Base-by-base conservation (phyloP, 1,139 yeast species). In the Lodderomyces metapsilosis region DNA sequence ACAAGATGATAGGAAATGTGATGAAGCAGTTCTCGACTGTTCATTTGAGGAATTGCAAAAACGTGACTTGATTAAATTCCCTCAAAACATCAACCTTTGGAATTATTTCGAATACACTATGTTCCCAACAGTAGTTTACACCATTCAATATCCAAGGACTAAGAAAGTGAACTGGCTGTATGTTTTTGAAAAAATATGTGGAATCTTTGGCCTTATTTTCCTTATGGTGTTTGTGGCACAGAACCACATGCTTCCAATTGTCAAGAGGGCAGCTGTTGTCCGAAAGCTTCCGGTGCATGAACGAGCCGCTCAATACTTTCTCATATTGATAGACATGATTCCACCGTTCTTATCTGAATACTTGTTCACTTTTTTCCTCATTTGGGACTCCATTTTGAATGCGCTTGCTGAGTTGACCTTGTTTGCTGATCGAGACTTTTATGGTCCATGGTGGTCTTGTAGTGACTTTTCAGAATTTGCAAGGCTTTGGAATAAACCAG, bases 381-480 rank as follows among this genome's bases (percentile, higher is more conserved):
- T 92, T 49, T 92, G 98, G 98, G 98, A 92, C 55, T 84, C 91
- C 11, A 92, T 91, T 41, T 66, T 91, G 50, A 91, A 89, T 57
- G 84, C 85, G 13, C 78, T 92, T 52, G 98, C 96, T 0, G 98
- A 92, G 59, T 67, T 92, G 35, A 84, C 95, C 15, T 56, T 75
- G 41, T 92, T 84, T 62, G 96, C 91, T 2, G 98, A 92, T 58
- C 77, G 98, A 34, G 87, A 85, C 51, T 92, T 92, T 60, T 92
- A 92, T 56, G 95, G 95, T 3, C 88, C 89, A 34, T 92, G 98
- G 98, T 92, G 98, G 98, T 88, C 92, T 52, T 87, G 95, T 51
- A 81, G 86, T 22, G 84, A 89, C 38, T 92, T 97, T 96, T 89
- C 87, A 43, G 92, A 89, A 58, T 92, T 87, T 64, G 86, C 97